Base-by-base conservation (phyloP, 805 yeast species). In the Kodamaea neixiangensis region DNA sequence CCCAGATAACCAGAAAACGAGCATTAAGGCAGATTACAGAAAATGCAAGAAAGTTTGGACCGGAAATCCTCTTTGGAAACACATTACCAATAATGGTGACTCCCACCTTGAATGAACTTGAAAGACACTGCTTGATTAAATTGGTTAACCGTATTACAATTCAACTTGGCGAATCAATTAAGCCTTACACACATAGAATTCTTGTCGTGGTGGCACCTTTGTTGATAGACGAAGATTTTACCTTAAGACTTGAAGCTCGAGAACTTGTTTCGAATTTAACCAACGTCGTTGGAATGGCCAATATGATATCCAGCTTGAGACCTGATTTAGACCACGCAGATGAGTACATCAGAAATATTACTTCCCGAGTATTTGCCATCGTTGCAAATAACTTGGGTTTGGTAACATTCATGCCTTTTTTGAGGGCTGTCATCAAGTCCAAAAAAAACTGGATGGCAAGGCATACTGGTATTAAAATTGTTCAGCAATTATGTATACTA, bases 271-370 rank as follows among this genome's bases (percentile, higher is more conserved):
- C 92, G 0, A 85, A 81, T 53, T 69, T 93, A 17, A 73, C 96
- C 2, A 86, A 83, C 54, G 89, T 94, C 1, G 92, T 89, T 2
- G 98, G 98, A 0, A 68, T 92, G 31, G 79, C 91, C 0, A 83
- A 82, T 29, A 85, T 91, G 81, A 81, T 94, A n/a, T 75, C 89
- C 1, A 80, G 85, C 0, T 71, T 93, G 63, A 75, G 96, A 48
- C 89, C 94, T 0, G 96, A 90, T 65, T 79, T 94, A 41, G 96
- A 87, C 57, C 83, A 87, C 58, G 78, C 78, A 7, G 97, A 92
- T 61, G 97, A 91, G 58, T 85, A 83, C 58, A 84, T 87, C 7
- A 73, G 97, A 48, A 86, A 86, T 58, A 74, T 83, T 0, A 85
- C 96, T 0, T 81, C 97, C 0, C 73, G 93, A 49, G 81, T 91